Evolutionary conservation across 2,329 filamentous ascomycete species (phyloP), one percentile per base, ranked within the genome.

Genomic region (Curvularia lunata): DNA sequence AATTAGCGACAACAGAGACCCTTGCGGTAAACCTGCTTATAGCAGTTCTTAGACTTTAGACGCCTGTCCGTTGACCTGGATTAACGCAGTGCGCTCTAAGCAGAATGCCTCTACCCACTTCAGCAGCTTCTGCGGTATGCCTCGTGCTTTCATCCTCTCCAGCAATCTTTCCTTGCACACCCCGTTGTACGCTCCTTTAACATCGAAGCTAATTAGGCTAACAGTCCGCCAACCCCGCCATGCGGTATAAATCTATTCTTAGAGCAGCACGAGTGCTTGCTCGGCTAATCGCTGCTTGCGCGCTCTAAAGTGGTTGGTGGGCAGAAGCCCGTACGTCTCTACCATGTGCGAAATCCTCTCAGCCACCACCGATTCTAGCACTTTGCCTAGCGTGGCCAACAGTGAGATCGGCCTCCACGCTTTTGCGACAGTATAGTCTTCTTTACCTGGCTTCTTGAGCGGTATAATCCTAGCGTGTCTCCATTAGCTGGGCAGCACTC

Each of bases 281-380:
- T n/a, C n/a, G n/a, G n/a, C n/a, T n/a, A n/a, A n/a, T n/a, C n/a
- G n/a, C n/a, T n/a, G n/a, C n/a, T n/a, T n/a, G n/a, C n/a, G n/a
- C n/a, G n/a, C n/a, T n/a, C n/a, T n/a, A n/a, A n/a, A n/a, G n/a
- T n/a, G n/a, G n/a, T n/a, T n/a, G n/a, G 25, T 72, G 5, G 71
- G 76, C 42, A 79, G 66, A 12, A 68, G 58, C 27, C 67, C 62
- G 37, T 65, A 60, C 32, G 58, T 59, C 58, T 73, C 68, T 19
- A 64, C 64, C 21, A 72, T 61, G 32, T 66, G 62, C 38, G 65
- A 58, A 46, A 72, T 72, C 63, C 66, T 66, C 54, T 68, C 65
- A 18, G 62, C 58, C 52, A 65, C 64, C 56, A 70, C 63, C 21
- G 62, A 59, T 48, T 61, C 52, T 12, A 70, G 60, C 41, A 65